Conservation (phyloP, 805 yeast species). For the Wickerhamiella vanderwaltii region DNA sequence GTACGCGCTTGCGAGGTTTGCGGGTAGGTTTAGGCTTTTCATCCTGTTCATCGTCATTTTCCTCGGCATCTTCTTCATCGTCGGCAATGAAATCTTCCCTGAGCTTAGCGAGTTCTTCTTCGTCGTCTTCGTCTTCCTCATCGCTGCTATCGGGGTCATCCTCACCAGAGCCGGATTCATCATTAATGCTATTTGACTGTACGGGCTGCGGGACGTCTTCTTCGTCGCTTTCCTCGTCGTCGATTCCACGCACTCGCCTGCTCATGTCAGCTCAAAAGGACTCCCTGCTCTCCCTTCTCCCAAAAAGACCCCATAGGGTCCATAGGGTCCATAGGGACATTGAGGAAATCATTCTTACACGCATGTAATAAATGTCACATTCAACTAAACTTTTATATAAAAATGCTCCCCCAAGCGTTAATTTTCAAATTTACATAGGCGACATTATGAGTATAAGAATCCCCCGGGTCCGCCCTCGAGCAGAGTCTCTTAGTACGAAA, state of each 20-base stretch:
- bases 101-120: constrained; percentile 71
- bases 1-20: constrained; percentile 16
- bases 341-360: too few relatives aligned
- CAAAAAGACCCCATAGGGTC: too few relatives aligned
- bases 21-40: constrained; percentile 14
- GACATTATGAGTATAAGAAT: too few relatives aligned
- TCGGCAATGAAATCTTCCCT: constrained; percentile 92
- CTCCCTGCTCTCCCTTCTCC: too few relatives aligned
- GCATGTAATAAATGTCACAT: too few relatives aligned
- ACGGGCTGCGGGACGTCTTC: constrained; percentile 3
- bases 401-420: too few relatives aligned
- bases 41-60: constrained; percentile 19
- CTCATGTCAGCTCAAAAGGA: constrained; percentile 10
- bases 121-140: constrained; percentile 88
- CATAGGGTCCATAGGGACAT: too few relatives aligned
- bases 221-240: constrained; percentile 28
- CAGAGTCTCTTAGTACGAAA: too few relatives aligned
- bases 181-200: not conserved
- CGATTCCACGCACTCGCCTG: constrained; percentile 14
- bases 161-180: constrained; percentile 1
- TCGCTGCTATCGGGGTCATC: constrained; percentile 22
- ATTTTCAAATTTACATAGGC: too few relatives aligned
- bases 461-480: too few relatives aligned
- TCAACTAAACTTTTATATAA: too few relatives aligned
- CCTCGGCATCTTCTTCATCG: constrained; percentile 52